phyloP scores from a whole-genome alignment of 163 green algal genomes.

The Coccomyxa subellipsoidea region DNA sequence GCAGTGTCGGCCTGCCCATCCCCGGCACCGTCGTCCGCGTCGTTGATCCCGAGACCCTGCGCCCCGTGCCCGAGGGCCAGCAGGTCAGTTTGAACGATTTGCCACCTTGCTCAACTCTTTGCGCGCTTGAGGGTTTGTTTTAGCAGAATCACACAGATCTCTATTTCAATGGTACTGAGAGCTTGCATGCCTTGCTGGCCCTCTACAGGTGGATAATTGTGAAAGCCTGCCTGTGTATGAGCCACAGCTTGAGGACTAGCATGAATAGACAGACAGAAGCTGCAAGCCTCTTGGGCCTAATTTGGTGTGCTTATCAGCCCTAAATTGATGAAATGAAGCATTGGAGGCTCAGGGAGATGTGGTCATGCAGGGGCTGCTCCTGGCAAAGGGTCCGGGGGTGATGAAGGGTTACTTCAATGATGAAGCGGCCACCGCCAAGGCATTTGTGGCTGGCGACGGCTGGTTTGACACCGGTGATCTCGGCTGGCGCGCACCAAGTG shows the following conservation, averaged over 20 bases:
- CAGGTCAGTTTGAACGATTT: slow-evolving; percentile 20
- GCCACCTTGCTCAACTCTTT: slow-evolving; percentile 10
- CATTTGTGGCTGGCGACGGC: slow-evolving; percentile 56
- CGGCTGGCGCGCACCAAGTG: slow-evolving; percentile 62
- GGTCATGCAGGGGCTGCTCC: slow-evolving; percentile 53
- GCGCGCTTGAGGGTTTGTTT: slow-evolving; percentile 39
- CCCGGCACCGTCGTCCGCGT: slow-evolving; percentile 77
- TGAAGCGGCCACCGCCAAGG: slow-evolving; percentile 47
- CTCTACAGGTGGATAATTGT: too few species aligned
- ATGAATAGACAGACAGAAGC: background rate
- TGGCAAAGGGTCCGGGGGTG: slow-evolving; percentile 66
- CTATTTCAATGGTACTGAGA: too few species aligned
- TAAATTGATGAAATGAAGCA: too few species aligned
- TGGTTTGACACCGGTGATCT: slow-evolving; percentile 89
- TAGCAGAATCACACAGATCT: too few species aligned
- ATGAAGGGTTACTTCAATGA: slow-evolving; percentile 76
- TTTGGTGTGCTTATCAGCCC: background rate
- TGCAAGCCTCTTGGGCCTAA: background rate
- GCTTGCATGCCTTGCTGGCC: too few species aligned
- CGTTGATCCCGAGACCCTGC: slow-evolving; percentile 73
- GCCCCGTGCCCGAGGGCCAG: slow-evolving; percentile 61
- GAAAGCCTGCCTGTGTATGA: background rate
- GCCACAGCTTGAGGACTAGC: background rate
- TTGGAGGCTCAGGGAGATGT: too few species aligned
- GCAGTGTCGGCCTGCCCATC: slow-evolving; percentile 52